Evolutionary conservation across 1,284 basidiomycete species (phyloP).

Genomic region (Austroboletus novae-zelandiae): DNA sequence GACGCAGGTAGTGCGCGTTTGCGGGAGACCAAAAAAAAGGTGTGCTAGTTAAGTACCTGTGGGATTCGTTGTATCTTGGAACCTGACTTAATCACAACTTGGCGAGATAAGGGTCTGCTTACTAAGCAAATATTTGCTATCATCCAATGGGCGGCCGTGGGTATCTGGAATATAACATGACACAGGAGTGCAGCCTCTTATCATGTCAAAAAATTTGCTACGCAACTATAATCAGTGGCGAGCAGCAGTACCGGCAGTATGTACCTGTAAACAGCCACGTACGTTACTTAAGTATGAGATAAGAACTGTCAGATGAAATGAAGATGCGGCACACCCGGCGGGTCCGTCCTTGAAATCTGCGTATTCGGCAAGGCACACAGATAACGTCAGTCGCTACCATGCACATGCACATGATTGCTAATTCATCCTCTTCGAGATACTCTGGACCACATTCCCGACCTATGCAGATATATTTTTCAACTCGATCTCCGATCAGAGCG

Average conservation of each 20-base stretch:
- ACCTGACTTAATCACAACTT: conserved; percentile 1
- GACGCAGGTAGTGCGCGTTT: conserved; percentile 1
- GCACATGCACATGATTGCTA: neutral
- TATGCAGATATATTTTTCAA: too few species aligned
- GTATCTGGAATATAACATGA: conserved; percentile 4
- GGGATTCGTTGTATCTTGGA: conserved; percentile 17
- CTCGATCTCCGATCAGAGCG: too few species aligned
- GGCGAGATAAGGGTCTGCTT: conserved; percentile 27
- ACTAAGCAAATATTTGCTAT: conserved; percentile 23
- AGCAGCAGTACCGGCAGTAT: neutral
- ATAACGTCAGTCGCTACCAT: neutral
- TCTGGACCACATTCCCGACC: neutral
- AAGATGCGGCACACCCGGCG: neutral
- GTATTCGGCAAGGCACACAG: neutral
- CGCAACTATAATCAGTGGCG: conserved; percentile 1
- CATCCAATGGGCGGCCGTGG: conserved; percentile 17
- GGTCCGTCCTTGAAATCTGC: neutral
- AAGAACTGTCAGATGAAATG: conserved; percentile 9
- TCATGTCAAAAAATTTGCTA: conserved; percentile 19
- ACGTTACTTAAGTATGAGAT: conserved; percentile 12
- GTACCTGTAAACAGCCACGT: conserved; percentile 10
- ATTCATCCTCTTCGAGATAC: neutral
- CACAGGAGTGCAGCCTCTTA: conserved; percentile 1
- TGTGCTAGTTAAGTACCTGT: conserved; percentile 25
- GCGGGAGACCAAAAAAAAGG: neutral